phyloP scores from a whole-genome alignment of 2,329 filamentous ascomycete genomes.

The Cladophialophora yegresii region DNA sequence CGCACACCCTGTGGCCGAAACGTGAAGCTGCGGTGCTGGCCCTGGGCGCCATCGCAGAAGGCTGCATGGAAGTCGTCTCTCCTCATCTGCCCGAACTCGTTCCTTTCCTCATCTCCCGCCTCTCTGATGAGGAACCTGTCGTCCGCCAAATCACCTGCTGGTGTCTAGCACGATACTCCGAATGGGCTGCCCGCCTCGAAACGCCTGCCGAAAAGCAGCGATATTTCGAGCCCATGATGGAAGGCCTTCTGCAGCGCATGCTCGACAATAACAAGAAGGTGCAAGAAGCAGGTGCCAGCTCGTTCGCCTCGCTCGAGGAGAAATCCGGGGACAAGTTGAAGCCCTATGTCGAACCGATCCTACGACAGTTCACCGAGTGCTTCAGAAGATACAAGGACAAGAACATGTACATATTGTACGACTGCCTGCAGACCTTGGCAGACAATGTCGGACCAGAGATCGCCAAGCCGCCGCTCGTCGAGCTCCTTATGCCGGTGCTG shows the following conservation, averaged over 20 bases:
- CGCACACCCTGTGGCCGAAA: conserved; percentile 85
- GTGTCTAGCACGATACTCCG: conserved; percentile 90
- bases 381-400: conserved; percentile 96
- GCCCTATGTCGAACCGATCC: conserved; percentile 85
- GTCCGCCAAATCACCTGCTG: conserved; percentile 97
- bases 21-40: conserved; percentile 93
- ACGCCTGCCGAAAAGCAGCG: conserved; percentile 67
- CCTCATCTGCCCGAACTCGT: conserved; percentile 89
- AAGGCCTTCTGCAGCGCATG: conserved; percentile 91
- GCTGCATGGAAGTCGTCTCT: conserved; percentile 84
- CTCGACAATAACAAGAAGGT: conserved; percentile 97
- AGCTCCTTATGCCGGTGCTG: conserved; percentile 87
- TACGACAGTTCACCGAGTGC: conserved; percentile 87
- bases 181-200: conserved; percentile 79
- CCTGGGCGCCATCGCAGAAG: conserved; percentile 90
- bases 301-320: conserved; percentile 94
- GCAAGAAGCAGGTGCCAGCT: conserved; percentile 92
- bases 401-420: conserved; percentile 98
- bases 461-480: conserved; percentile 76
- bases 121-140: conserved; percentile 82
- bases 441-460: conserved; percentile 84
- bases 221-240: conserved; percentile 96
- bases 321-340: conserved; percentile 79
- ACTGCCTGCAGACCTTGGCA: conserved; percentile 94
- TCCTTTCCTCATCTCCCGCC: conserved; percentile 81